Base-by-base conservation (phyloP, 371 early-diverging fungal genomes). In the Fennellomyces sp. region DNA sequence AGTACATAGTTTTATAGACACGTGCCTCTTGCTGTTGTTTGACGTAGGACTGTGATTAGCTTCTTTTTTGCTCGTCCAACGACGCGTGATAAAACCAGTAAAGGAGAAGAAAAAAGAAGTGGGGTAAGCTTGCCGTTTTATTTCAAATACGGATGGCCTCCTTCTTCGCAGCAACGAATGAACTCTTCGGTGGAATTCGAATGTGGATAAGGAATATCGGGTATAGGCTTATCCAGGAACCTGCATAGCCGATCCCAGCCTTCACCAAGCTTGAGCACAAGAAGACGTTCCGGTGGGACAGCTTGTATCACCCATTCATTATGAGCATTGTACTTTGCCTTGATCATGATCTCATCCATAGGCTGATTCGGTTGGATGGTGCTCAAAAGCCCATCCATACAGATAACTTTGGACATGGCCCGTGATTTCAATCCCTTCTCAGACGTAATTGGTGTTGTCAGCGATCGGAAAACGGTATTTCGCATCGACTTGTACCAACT, bases 401-500 rank as follows among this genome's bases (percentile, higher is more conserved):
- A n/a, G n/a, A n/a, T n/a, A 5, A 10, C 17, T 11, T 17, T 36
- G 38, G 7, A 29, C 0, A 23, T 3, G 45, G 5, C 6, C 7
- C 2, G 3, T 17, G 39, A 17, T 35, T 25, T 1, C 15, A 4
- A 12, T 2, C 13, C 3, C 23, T 54, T n/a, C n/a, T n/a, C n/a
- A n/a, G n/a, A n/a, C n/a, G n/a, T n/a, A n/a, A n/a, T n/a, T n/a
- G n/a, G 15, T 48, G n/a, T 3, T 45, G 6, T 21, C 21, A 23
- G 12, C 15, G 25, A 23, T 29, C n/a, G 21, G 17, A 29, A 38
- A 25, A 77, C 66, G 6, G 69, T 77, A 8, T 77, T 68, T 12
- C 42, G 49, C 8, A 64, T 60, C 1, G 72, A 72, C 15, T 56
- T 65, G 29, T 72, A 72, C 78, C 78, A 77, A 21, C 60, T 63